Base-by-base conservation (phyloP, 768 basidiomycete species). In the Tubosaeta sp. region DNA sequence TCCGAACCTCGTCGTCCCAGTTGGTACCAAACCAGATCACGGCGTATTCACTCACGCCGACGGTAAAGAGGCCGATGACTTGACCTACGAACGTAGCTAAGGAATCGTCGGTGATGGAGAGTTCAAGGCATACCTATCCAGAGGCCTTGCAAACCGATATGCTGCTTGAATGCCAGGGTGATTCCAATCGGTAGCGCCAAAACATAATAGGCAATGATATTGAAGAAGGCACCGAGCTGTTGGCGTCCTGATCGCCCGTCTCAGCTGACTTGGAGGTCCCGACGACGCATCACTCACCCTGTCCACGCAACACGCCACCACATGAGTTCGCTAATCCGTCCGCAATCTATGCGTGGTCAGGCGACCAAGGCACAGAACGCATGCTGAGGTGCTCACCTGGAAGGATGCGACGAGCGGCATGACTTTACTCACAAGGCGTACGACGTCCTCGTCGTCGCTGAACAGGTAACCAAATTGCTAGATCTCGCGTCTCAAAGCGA, bases 161-260 rank as follows among this genome's bases (percentile, higher is more conserved):
- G 65, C 0, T 68, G 64, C 22, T 65, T 65, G 62, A 80, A 81
- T 2, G 80, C 80, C 11, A 82, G 74, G 2, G 70, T 73, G 49
- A 79, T 75, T 11, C 80, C 81, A 19, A 81, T 62, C 0, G 80
- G 81, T 2, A 81, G 64, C 5, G 79, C 81, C 34, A 82, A 61
- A 1, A 79, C 69, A 52, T 81, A 82, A 63, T 82, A 82, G 34
- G 86, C 86, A 14, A 86, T 68, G 25, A 86, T 63, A 62, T 90
- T 88, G 71, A 89, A 88, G 7, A 82, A 59, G 8, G 88, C 87
- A 7, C 87, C 88, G 16, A 89, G 76, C 54, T 85, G 82, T 63
- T 90, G 88, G 17, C 84, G 66, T 7, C 73, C 75, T 71, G 57
- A 48, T 43, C 19, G 17, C 33, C 19, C 34, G 14, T 53, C 2